These are phyloP conservation scores for Elongisporangium undulatum DNA, from an alignment of 352 stramenopile genomes.

Conservation along the genomic window DNA sequence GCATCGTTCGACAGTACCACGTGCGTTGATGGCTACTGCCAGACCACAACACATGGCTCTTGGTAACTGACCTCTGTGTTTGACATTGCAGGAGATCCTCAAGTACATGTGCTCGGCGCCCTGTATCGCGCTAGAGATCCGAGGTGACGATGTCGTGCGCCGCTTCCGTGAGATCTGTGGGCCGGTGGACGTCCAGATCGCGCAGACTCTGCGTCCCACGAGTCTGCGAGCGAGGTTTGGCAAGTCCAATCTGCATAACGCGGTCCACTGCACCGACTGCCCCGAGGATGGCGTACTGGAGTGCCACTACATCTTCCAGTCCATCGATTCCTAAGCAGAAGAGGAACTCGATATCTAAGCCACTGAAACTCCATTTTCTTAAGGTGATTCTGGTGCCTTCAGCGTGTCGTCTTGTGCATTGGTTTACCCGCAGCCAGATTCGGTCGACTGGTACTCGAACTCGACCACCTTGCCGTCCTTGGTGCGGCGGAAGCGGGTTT, in stretches of 20 bases:
- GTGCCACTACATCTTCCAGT: constrained; percentile 87
- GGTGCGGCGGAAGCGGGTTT: constrained; percentile 87
- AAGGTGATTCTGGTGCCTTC: background rate
- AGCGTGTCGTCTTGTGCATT: background rate
- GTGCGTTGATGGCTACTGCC: constrained; percentile 17
- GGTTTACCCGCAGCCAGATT: constrained; percentile 76
- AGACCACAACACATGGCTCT: background rate
- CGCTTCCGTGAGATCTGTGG: constrained; percentile 83
- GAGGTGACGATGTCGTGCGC: constrained; percentile 72
- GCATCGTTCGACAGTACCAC: constrained; percentile 65
- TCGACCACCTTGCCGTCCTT: constrained; percentile 87
- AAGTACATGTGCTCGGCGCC: constrained; percentile 89
- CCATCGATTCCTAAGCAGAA: constrained; percentile 24
- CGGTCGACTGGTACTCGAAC: constrained; percentile 77
- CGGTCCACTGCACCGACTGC: constrained; percentile 92
- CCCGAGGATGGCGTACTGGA: constrained; percentile 89
- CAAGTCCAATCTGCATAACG: constrained; percentile 80
- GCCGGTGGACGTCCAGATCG: constrained; percentile 89
- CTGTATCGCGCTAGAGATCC: constrained; percentile 88
- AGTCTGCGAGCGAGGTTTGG: constrained; percentile 89
- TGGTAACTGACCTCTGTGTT: background rate
- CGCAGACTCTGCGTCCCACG: constrained; percentile 75
- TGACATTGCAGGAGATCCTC: constrained; percentile 62
- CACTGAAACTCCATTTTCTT: constrained; percentile 10
- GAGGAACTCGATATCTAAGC: background rate